phyloP scores from a whole-genome alignment of 2,329 filamentous ascomycete genomes.

The Emmonsia crescens region DNA sequence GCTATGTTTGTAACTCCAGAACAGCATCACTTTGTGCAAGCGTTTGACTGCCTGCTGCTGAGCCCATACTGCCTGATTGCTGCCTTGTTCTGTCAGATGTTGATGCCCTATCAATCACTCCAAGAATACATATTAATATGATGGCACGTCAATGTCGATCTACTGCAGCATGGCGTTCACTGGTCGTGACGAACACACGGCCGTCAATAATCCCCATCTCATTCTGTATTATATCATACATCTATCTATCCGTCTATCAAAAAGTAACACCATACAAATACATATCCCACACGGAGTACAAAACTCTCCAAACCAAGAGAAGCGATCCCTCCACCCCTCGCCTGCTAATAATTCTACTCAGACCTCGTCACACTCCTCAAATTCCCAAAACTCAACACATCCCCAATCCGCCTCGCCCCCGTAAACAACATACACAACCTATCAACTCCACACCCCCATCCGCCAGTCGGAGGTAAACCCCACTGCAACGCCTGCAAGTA shows the following conservation, averaged over 20 bases:
- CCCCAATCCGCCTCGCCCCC: slow-evolving; percentile 65
- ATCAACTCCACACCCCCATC: slow-evolving; percentile 92
- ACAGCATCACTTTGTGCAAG: too few relatives aligned
- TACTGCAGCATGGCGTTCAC: too few relatives aligned
- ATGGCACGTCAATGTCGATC: background rate
- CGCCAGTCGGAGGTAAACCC: slow-evolving; percentile 87
- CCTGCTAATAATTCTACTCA: background rate
- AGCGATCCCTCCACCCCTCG: background rate
- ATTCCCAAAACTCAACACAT: slow-evolving; percentile 82
- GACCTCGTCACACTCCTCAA: slow-evolving; percentile 44
- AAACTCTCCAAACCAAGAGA: background rate
- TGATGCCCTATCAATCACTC: background rate
- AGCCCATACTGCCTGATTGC: background rate
- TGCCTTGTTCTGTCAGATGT: background rate
- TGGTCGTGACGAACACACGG: too few relatives aligned
- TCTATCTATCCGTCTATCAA: background rate
- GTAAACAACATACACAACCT: slow-evolving; percentile 84
- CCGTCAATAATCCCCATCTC: background rate
- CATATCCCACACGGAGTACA: background rate
- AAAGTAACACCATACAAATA: background rate
- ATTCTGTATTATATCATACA: background rate
- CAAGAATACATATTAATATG: background rate
- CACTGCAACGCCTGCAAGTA: slow-evolving; percentile 79
- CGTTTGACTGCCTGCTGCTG: background rate
- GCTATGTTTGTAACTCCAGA: background rate